These are phyloP conservation scores for Gentiana straminea DNA, from an alignment of 257 asterid species.

Conservation along the genomic window DNA sequence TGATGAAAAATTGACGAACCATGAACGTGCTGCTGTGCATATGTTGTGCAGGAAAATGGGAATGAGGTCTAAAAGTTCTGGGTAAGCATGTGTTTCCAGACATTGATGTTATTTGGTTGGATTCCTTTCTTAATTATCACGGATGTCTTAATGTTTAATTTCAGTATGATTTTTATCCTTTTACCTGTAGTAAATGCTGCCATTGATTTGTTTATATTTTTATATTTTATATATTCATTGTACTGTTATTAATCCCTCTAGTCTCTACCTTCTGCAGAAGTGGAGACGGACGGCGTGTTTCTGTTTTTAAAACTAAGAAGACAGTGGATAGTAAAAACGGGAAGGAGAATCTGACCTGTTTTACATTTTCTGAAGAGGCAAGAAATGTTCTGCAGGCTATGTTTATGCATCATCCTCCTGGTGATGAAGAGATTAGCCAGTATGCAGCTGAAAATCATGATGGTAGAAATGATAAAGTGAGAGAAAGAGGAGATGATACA, in stretches of 20 bases:
- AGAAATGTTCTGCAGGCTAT: conserved; percentile 51
- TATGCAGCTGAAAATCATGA: conserved; percentile 25
- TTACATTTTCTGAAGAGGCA: conserved; percentile 55
- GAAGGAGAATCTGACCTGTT: conserved; percentile 33
- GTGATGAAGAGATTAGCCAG: conserved; percentile 35
- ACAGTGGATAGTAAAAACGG: conserved; percentile 12
- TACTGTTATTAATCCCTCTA: conserved; percentile 4
- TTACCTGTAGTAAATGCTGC: neutral
- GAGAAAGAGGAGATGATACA: conserved; percentile 35
- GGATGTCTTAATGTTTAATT: neutral
- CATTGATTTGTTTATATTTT: neutral
- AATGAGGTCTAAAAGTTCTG: conserved; percentile 58
- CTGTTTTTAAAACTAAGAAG: conserved; percentile 43
- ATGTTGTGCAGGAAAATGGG: conserved; percentile 49
- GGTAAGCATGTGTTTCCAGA: conserved; percentile 35
- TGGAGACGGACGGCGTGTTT: conserved; percentile 45
- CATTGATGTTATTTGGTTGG: neutral
- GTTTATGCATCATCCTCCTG: conserved; percentile 72
- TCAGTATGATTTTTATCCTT: neutral
- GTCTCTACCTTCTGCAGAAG: conserved; percentile 31
- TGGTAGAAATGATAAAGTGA: conserved; percentile 15
- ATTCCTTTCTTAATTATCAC: neutral
- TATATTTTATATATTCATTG: neutral
- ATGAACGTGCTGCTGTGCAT: conserved; percentile 67
- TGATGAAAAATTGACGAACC: conserved; percentile 32